Percentiles rank a stretch among this genome's conserved stretches.
Conservation (phyloP, 257 asterid species). For the Lycium ferocissimum region DNA sequence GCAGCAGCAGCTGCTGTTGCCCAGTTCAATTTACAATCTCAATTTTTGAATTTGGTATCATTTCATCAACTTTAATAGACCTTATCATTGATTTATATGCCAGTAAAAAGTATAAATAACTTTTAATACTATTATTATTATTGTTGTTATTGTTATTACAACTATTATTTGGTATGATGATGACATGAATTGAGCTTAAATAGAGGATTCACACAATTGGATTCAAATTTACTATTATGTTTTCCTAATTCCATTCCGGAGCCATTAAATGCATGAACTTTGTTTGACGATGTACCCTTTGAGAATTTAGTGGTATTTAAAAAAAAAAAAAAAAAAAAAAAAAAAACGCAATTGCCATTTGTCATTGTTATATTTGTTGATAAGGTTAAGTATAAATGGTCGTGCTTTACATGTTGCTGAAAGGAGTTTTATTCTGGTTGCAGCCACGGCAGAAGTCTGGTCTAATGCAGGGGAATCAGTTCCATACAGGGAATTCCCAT, state of each 20-base stretch:
- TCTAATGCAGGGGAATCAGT: conserved; percentile 80
- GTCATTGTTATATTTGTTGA: conserved; percentile 24
- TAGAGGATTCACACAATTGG: not conserved
- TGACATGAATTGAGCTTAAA: too few relatives aligned
- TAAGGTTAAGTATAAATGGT: not conserved
- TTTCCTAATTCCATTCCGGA: not conserved
- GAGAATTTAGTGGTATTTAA: not conserved
- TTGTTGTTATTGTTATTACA: too few relatives aligned
- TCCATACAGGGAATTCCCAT: conserved; percentile 72
- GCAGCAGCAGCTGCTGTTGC: conserved; percentile 43
- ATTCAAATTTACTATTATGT: not conserved
- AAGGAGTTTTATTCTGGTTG: conserved; percentile 43
- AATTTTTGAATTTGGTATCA: conserved; percentile 74
- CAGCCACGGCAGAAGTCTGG: conserved; percentile 89
- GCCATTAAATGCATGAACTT: conserved; percentile 18
- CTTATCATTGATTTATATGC: conserved; percentile 7
- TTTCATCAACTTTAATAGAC: not conserved
- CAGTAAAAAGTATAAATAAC: not conserved
- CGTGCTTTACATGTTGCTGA: conserved; percentile 38
- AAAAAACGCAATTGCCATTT: not conserved
- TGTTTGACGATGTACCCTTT: not conserved
- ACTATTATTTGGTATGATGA: too few relatives aligned
- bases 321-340: too few relatives aligned
- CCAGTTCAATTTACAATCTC: conserved; percentile 78
- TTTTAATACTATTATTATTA: not conserved